These are phyloP conservation scores for Aschersonia sp. DNA, from an alignment of 2,329 filamentous ascomycete species.

Conservation along the genomic window DNA sequence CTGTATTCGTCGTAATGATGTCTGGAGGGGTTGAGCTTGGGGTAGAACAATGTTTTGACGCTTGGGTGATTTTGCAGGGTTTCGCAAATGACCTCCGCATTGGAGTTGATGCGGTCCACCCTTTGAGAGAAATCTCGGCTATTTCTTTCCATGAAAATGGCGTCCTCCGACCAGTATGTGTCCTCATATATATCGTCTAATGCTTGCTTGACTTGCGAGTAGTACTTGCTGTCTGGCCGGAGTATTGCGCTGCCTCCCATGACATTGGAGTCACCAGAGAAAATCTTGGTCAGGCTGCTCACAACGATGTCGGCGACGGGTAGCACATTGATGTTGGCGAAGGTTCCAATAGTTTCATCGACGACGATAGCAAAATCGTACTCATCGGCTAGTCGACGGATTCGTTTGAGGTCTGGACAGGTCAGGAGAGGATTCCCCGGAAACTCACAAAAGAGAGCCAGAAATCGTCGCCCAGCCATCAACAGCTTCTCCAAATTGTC, in stretches of 20 bases:
- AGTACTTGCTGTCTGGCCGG: conserved; percentile 55
- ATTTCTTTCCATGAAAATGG: conserved; percentile 90
- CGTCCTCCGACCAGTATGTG: conserved; percentile 88
- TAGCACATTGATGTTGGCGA: conserved; percentile 88
- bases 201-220: conserved; percentile 51
- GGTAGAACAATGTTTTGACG: conserved; percentile 77
- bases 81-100: conserved; percentile 71
- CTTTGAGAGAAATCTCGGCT: conserved; percentile 79
- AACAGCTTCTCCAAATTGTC: conserved; percentile 69
- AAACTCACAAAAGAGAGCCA: conserved; percentile 88
- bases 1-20: conserved; percentile 67
- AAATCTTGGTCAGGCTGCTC: conserved; percentile 91
- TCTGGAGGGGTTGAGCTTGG: conserved; percentile 59
- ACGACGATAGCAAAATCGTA: conserved; percentile 85
- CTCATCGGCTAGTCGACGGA: conserved; percentile 62
- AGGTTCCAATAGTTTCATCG: conserved; percentile 94
- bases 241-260: conserved; percentile 74
- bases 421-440: conserved; percentile 82
- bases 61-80: conserved; percentile 44
- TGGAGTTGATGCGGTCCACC: conserved; percentile 72
- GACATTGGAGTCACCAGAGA: conserved; percentile 94
- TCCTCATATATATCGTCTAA: conserved; percentile 62
- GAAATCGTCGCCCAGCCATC: conserved; percentile 56
- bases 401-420: conserved; percentile 72
- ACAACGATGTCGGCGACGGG: conserved; percentile 84